Evolutionary conservation across 805 yeast genomes (phyloP), one percentile per base, ranked within the genome.

Genomic region (Yamadazyma endophytica): DNA sequence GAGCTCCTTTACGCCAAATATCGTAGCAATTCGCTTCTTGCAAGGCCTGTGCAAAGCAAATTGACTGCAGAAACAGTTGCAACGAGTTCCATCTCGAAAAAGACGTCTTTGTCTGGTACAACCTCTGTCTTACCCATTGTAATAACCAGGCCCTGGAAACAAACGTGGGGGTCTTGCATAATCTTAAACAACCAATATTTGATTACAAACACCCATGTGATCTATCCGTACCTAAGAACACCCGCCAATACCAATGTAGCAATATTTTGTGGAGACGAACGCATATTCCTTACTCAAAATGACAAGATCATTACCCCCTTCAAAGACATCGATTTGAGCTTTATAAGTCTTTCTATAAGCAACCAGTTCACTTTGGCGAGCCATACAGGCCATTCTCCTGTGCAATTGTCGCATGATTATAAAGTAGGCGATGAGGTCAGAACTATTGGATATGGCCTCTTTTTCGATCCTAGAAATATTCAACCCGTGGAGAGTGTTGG

Each of bases 131-230:
- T 52, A 2, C 57, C 60, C 1, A 24, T 53, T 4, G 29, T 42
- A 7, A 23, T 51, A 7, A 15, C 30, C 3, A 32, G 25, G 14
- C 22, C 12, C 2, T 23, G 26, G 18, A 16, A 25, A 13, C 25
- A 21, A 17, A 36, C 49, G n/a, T 68, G 75, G 75, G 75, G 74
- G 1, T 59, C 71, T 5, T 62, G 71, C 13, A 53, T 67, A 1
- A 37, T 56, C n/a, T 52, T 60, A 32, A 50, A 55, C 24, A 23
- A 38, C 2, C 39, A 42, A 11, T 49, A 62, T 4, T 33, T 70
- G 4, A 46, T 66, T 5, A 68, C 75, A 5, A 70, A 70, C 39
- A 32, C 52, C 21, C 75, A 70, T 40, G 75, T 69, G 1, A 44
- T 50, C n/a, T 43, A 42, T 16, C 48, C 49, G n/a, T 39, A 19